Percentiles rank a stretch among this genome's conserved stretches.
Evolutionary conservation across 805 yeast genomes (phyloP).

Genomic region (Cyberlindnera saturnus): DNA sequence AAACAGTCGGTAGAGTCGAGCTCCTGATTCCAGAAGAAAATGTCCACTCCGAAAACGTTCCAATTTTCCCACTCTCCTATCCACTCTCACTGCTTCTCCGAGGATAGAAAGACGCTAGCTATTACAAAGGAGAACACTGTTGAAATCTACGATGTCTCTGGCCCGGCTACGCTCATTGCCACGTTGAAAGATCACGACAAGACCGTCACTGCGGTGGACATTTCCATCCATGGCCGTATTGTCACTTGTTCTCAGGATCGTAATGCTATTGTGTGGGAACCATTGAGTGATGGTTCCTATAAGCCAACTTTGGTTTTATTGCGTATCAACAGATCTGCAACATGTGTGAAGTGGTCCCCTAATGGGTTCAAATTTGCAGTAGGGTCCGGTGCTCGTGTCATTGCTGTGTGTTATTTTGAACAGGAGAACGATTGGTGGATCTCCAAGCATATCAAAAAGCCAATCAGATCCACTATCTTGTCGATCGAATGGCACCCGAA

Average conservation of each 20-base stretch:
- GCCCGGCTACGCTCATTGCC: conserved; percentile 55
- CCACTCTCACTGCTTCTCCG: conserved; percentile 85
- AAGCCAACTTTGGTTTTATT: conserved; percentile 89
- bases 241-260: conserved; percentile 98
- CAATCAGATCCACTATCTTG: conserved; percentile 82
- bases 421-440: conserved; percentile 99
- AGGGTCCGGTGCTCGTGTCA: conserved; percentile 89
- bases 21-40: conserved; percentile 13
- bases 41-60: conserved; percentile 30
- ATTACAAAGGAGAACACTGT: conserved; percentile 75
- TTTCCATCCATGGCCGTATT: conserved; percentile 80
- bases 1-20: conserved; percentile 21
- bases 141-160: conserved; percentile 61
- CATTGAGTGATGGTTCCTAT: conserved; percentile 49
- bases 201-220: conserved; percentile 90
- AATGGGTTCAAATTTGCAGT: conserved; percentile 94
- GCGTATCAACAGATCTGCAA: conserved; percentile 93
- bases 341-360: conserved; percentile 92
- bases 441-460: conserved; percentile 92
- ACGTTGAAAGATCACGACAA: conserved; percentile 83
- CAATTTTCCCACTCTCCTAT: conserved; percentile 80
- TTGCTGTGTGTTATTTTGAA: conserved; percentile 95
- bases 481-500: conserved; percentile 91
- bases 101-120: conserved; percentile 62
- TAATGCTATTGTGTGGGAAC: conserved; percentile 95